phyloP scores from a whole-genome alignment of 2,329 filamentous ascomycete genomes.

The Talaromyces sp. region DNA sequence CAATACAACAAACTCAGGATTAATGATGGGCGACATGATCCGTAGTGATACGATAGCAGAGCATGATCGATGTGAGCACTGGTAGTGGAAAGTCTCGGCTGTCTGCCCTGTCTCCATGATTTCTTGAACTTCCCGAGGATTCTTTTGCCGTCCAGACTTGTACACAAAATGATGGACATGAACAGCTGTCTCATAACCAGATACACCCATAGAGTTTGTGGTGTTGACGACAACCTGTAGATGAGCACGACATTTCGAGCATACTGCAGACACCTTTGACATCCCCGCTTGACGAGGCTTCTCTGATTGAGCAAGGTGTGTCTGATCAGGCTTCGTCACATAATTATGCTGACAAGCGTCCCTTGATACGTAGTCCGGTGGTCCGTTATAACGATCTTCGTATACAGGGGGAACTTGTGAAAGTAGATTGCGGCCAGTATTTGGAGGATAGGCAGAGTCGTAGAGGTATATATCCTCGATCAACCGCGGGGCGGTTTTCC shows the following conservation, averaged over 20 bases:
- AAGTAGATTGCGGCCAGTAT: slow-evolving; percentile 57
- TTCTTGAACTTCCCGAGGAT: slow-evolving; percentile 20
- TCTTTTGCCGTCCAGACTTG: slow-evolving; percentile 36
- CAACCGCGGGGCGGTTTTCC: slow-evolving; percentile 56
- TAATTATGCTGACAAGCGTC: slow-evolving; percentile 63
- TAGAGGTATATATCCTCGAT: slow-evolving; percentile 50
- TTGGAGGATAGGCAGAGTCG: slow-evolving; percentile 46
- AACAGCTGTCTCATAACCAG: slow-evolving; percentile 45
- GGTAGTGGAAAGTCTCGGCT: slow-evolving; percentile 55
- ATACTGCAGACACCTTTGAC: slow-evolving; percentile 64
- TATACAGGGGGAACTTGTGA: slow-evolving; percentile 60
- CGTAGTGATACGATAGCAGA: slow-evolving; percentile 56
- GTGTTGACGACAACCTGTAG: slow-evolving; percentile 61
- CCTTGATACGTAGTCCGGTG: slow-evolving; percentile 39
- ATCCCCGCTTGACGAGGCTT: slow-evolving; percentile 46
- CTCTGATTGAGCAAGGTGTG: slow-evolving; percentile 47
- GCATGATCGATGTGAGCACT: slow-evolving; percentile 63
- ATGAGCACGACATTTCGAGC: slow-evolving; percentile 64
- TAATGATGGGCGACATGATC: slow-evolving; percentile 57
- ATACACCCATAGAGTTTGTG: slow-evolving; percentile 41
- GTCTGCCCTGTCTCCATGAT: slow-evolving; percentile 36
- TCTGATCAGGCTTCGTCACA: slow-evolving; percentile 59
- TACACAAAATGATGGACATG: slow-evolving; percentile 66
- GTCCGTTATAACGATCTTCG: slow-evolving; percentile 36
- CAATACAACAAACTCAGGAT: slow-evolving; percentile 50